A percentile compares a stretch with the other conserved stretches of the same genome.
Conservation (phyloP, 495 filamentous ascomycete genomes). For the Darksidea phi region DNA sequence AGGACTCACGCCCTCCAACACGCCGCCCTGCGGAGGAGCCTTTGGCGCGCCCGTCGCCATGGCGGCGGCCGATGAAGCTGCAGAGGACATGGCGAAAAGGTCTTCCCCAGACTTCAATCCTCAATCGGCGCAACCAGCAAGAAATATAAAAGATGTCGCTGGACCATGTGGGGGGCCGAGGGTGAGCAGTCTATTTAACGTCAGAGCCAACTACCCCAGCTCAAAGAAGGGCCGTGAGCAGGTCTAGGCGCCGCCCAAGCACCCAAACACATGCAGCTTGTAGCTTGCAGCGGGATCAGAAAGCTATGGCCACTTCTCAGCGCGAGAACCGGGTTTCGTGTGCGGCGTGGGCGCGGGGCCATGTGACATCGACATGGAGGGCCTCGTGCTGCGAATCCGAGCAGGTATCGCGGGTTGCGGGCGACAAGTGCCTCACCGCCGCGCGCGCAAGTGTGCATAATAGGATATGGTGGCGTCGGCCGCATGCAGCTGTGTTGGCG, state of each 20-base stretch:
- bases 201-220: too few species aligned
- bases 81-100: constrained; percentile 27
- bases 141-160: too few species aligned
- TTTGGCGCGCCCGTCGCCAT: constrained; percentile 40
- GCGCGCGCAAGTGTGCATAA: constrained; percentile 7
- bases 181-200: too few species aligned
- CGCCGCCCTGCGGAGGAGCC: constrained; percentile 58
- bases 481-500: constrained; percentile 13
- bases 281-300: not conserved
- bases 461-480: constrained; percentile 8
- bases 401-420: not conserved
- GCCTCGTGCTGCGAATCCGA: constrained; percentile 8
- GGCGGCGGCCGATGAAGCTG: constrained; percentile 32
- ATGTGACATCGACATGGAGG: constrained; percentile 16
- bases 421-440: constrained; percentile 8
- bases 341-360: constrained; percentile 1
- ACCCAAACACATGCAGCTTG: too few species aligned
- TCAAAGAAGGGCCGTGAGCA: too few species aligned
- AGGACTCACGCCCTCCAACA: constrained; percentile 75
- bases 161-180: too few species aligned
- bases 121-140: too few species aligned
- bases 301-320: constrained; percentile 15
- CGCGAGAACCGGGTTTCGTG: not conserved
- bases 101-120: too few species aligned
- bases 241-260: too few species aligned